A percentile compares a stretch with the other conserved stretches of the same genome.
These are phyloP conservation scores for Talaromyces funiculosus DNA, from an alignment of 2,329 filamentous ascomycete genomes.

Conservation along the genomic window DNA sequence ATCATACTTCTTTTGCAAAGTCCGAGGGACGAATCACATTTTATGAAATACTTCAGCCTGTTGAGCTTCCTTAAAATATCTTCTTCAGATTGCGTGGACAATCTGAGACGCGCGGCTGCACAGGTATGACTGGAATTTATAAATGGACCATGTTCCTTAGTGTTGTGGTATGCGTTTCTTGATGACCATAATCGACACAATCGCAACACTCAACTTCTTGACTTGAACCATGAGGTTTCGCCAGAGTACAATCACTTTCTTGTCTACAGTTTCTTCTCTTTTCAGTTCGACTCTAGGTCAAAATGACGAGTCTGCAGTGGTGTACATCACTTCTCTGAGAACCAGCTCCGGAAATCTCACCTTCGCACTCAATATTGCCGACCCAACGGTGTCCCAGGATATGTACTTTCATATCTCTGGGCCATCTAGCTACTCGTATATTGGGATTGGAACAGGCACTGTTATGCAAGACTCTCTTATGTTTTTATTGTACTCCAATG, in stretches of 20 bases:
- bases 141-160: neutral
- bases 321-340: slow-evolving; percentile 4
- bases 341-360: neutral
- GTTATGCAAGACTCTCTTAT: slow-evolving; percentile 6
- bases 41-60: neutral
- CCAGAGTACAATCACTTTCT: neutral
- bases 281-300: neutral
- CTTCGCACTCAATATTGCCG: slow-evolving; percentile 7
- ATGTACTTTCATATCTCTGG: slow-evolving; percentile 5
- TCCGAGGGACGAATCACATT: neutral
- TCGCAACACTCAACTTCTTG: neutral
- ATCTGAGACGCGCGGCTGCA: neutral
- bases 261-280: neutral
- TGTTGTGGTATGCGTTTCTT: neutral
- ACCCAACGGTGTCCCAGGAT: slow-evolving; percentile 7
- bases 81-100: neutral
- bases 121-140: neutral
- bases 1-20: neutral
- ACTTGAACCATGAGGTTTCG: neutral
- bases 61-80: neutral
- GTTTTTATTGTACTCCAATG: slow-evolving; percentile 5
- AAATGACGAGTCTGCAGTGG: slow-evolving; percentile 1
- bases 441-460: slow-evolving; percentile 7
- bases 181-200: neutral
- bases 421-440: slow-evolving; percentile 10